These are phyloP conservation scores for Colletotrichum gigasporum DNA, from an alignment of 2,329 filamentous ascomycete genomes.

Conservation along the genomic window DNA sequence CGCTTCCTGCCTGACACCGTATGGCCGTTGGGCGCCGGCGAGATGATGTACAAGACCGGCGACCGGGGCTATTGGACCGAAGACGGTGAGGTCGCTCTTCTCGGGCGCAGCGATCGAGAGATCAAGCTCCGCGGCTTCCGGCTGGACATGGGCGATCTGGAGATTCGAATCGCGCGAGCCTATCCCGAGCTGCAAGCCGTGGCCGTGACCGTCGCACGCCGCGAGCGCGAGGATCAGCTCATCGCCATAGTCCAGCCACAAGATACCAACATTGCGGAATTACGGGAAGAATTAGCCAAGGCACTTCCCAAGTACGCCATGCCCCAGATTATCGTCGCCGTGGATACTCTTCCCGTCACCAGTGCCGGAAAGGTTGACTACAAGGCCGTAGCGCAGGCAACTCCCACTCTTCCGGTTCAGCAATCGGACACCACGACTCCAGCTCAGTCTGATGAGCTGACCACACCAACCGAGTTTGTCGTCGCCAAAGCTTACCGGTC, in stretches of 20 bases:
- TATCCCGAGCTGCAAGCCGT: slow-evolving; percentile 27
- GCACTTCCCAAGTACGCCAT: slow-evolving; percentile 37
- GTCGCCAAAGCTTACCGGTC: slow-evolving; percentile 19
- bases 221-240: slow-evolving; percentile 37
- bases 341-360: slow-evolving; percentile 41
- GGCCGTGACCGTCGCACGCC: slow-evolving; percentile 34
- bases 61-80: slow-evolving; percentile 45
- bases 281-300: slow-evolving; percentile 22
- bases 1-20: slow-evolving; percentile 42
- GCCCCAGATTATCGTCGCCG: slow-evolving; percentile 36
- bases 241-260: slow-evolving; percentile 37
- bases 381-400: slow-evolving; percentile 35
- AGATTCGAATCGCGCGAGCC: slow-evolving; percentile 32
- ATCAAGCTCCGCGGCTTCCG: slow-evolving; percentile 41
- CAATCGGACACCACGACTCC: neutral
- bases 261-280: slow-evolving; percentile 1
- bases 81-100: slow-evolving; percentile 41
- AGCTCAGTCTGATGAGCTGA: neutral
- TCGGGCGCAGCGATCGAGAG: slow-evolving; percentile 49
- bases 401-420: neutral
- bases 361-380: slow-evolving; percentile 44
- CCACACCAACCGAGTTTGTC: neutral
- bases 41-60: slow-evolving; percentile 51
- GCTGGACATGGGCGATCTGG: slow-evolving; percentile 37
- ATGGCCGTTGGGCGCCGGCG: slow-evolving; percentile 2